These are phyloP conservation scores for Hyphochytrium catenoides DNA, from an alignment of 352 stramenopile species.

Conservation along the genomic window DNA sequence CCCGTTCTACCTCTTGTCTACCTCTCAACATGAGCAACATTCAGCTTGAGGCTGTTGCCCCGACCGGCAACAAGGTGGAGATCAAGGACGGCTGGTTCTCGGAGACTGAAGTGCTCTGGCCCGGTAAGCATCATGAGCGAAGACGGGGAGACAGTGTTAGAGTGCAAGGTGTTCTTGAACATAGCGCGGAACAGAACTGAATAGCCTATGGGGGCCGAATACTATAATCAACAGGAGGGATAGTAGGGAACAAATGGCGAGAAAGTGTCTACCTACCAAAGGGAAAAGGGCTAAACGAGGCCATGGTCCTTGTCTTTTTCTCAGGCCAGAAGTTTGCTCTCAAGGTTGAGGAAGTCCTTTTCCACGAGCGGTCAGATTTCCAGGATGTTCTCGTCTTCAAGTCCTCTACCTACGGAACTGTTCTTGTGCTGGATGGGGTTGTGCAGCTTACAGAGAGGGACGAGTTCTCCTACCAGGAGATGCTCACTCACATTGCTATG, in stretches of 20 bases:
- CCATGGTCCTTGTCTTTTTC: too few species aligned
- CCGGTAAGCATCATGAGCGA: slow-evolving; percentile 17
- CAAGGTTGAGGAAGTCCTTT: slow-evolving; percentile 77
- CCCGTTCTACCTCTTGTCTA: too few species aligned
- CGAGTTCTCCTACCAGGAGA: slow-evolving; percentile 98
- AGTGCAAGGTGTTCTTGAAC: not conserved
- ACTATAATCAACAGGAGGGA: too few species aligned
- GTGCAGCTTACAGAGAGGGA: slow-evolving; percentile 97
- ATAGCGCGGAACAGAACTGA: too few species aligned
- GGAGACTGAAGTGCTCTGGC: slow-evolving; percentile 84
- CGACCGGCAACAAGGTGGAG: too few species aligned
- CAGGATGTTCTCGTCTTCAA: slow-evolving; percentile 98
- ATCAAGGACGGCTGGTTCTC: slow-evolving; percentile 70
- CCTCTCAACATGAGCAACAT: too few species aligned
- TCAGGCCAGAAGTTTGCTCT: slow-evolving; percentile 63
- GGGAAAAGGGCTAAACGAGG: too few species aligned
- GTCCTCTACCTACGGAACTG: slow-evolving; percentile 85
- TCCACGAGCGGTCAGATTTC: slow-evolving; percentile 87
- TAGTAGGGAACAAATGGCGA: too few species aligned
- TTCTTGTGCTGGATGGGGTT: slow-evolving; percentile 95
- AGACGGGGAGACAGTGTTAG: not conserved
- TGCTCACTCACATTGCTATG: slow-evolving; percentile 95
- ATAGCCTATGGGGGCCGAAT: too few species aligned
- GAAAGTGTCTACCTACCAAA: too few species aligned
- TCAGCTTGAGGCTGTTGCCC: too few species aligned